Conservation (phyloP, 78 protist genomes). For the Emiliania huxleyi region DNA sequence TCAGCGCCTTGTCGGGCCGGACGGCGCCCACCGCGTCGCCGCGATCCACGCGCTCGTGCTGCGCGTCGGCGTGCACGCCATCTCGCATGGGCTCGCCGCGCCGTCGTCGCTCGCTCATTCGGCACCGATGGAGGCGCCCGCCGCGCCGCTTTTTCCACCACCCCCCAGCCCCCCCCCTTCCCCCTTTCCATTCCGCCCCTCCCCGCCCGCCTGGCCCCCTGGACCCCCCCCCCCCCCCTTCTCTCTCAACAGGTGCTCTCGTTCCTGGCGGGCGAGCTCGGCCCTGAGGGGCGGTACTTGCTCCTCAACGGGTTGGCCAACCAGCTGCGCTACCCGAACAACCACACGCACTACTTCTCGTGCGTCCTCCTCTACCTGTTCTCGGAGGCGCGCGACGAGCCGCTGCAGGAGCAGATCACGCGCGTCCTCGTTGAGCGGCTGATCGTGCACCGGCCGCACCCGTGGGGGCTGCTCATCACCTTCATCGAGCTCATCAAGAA, state of each 20-base stretch:
- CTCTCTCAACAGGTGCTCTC: no score
- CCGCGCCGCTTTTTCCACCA: no score
- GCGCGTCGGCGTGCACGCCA: conserved; percentile 40
- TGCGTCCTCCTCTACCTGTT: conserved; percentile 90
- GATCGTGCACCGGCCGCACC: conserved; percentile 93
- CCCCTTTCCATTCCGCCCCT: no score
- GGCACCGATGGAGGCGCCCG: conserved; percentile 84
- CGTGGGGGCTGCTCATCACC: conserved; percentile 98
- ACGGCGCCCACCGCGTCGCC: conserved; percentile 70
- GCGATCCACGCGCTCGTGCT: conserved; percentile 91
- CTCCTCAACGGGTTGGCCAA: conserved; percentile 93
- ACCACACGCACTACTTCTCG: conserved; percentile 95
- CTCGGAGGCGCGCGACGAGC: conserved; percentile 65
- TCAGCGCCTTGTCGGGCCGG: background rate
- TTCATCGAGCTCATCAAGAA: conserved; percentile 94
- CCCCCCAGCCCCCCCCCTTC: no score
- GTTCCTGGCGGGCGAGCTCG: conserved; percentile 74
- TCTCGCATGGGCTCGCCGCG: background rate
- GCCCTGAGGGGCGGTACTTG: conserved; percentile 87
- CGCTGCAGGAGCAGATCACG: conserved; percentile 80
- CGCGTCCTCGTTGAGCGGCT: conserved; percentile 96
- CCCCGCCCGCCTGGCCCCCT: no score
- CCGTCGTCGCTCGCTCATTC: conserved; percentile 38
- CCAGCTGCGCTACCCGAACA: conserved; percentile 95
- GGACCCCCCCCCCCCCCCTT: no score